Evolutionary conservation across 78 protist genomes (phyloP).

Genomic region (Chrysochromulina tobinii): DNA sequence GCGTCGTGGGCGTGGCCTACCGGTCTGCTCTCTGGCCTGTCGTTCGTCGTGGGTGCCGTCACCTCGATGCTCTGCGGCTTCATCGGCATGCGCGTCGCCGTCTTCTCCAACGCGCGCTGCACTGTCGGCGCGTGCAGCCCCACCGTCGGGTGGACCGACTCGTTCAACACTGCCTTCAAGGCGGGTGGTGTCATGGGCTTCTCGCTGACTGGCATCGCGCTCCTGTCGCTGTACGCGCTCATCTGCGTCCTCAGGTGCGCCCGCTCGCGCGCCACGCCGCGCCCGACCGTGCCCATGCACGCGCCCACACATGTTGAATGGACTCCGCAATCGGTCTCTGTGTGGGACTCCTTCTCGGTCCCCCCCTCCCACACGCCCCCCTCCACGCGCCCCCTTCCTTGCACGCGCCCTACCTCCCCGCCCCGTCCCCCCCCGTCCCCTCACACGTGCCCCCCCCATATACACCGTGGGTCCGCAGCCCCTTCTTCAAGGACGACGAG

Average conservation of each 20-base stretch:
- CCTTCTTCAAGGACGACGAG: not conserved
- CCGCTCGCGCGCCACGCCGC: too few species aligned
- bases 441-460: too few species aligned
- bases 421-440: too few species aligned
- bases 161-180: constrained; percentile 64
- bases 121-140: constrained; percentile 32
- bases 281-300: not conserved
- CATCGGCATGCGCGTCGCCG: constrained; percentile 70
- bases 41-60: constrained; percentile 60
- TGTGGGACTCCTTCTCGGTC: too few species aligned
- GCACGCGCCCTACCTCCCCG: too few species aligned
- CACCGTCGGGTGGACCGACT: constrained; percentile 24
- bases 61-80: constrained; percentile 57
- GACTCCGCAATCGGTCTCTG: too few species aligned
- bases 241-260: not conserved
- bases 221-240: not conserved
- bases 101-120: constrained; percentile 57
- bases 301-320: too few species aligned
- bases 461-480: too few species aligned
- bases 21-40: constrained; percentile 22
- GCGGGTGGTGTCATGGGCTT: constrained; percentile 75
- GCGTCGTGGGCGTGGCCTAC: not conserved
- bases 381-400: too few species aligned
- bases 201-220: constrained; percentile 40
- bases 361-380: too few species aligned